phyloP scores from a whole-genome alignment of 139 green algal species.

The Chlamydomonas incerta region DNA sequence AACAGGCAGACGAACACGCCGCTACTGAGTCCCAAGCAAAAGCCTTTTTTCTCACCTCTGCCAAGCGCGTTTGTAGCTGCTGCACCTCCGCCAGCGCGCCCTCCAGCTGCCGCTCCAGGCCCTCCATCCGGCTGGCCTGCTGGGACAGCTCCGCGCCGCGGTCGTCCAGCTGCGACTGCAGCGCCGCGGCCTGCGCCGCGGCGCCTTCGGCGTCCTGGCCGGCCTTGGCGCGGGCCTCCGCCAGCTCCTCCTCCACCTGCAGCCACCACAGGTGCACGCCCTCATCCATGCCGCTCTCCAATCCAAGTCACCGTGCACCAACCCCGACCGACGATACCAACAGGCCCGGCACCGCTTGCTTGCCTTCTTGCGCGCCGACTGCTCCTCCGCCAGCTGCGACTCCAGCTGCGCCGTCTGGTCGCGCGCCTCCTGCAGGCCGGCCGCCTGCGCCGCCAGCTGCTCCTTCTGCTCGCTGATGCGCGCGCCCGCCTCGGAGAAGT shows the following conservation, averaged over 20 bases:
- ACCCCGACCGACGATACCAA: too few relatives aligned
- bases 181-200: neutral
- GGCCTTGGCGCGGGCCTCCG: neutral
- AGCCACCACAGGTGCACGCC: too few relatives aligned
- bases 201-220: neutral
- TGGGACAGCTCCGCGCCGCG: neutral
- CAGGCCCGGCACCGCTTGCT: neutral
- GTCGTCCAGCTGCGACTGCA: slow-evolving; percentile 6
- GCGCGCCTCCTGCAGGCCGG: neutral
- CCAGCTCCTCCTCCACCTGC: neutral
- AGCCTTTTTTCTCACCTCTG: slow-evolving; percentile 16
- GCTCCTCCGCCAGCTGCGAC: slow-evolving; percentile 2
- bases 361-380: neutral
- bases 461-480: slow-evolving; percentile 11
- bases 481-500: slow-evolving; percentile 3
- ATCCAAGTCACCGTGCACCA: too few relatives aligned
- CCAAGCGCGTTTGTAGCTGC: neutral
- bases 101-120: slow-evolving; percentile 25
- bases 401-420: neutral
- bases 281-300: too few relatives aligned
- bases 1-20: too few relatives aligned
- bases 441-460: neutral
- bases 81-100: slow-evolving; percentile 5
- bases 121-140: slow-evolving; percentile 1
- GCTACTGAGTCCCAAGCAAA: too few relatives aligned